Evolutionary conservation across 192 early-diverging fungal genomes (phyloP).

Genomic region (Linnemannia elongata): DNA sequence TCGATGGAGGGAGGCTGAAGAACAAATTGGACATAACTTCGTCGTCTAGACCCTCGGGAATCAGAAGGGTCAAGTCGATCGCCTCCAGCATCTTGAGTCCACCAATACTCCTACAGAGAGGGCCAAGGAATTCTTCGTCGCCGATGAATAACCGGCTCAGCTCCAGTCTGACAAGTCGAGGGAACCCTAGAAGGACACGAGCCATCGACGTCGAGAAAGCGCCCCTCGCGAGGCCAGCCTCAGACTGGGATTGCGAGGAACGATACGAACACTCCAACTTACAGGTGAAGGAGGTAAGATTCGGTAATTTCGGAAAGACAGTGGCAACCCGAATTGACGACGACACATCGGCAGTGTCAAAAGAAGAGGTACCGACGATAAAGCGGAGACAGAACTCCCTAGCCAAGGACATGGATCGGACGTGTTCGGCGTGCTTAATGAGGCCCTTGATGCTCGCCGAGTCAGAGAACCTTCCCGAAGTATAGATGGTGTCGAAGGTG

Average conservation of each 20-base stretch:
- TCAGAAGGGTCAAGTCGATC: not conserved
- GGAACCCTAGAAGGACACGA: not conserved
- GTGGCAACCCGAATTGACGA: no score
- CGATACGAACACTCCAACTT: not conserved
- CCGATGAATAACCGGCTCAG: not conserved
- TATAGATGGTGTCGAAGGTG: not conserved
- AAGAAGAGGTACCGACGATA: not conserved
- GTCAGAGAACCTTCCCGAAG: not conserved
- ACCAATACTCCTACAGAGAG: not conserved
- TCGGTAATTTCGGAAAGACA: not conserved
- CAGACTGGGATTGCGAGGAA: not conserved
- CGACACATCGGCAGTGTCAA: not conserved
- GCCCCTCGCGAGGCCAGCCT: not conserved
- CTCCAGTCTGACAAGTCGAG: not conserved
- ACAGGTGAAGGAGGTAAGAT: not conserved
- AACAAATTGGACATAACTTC: not conserved
- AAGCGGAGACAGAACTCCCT: not conserved
- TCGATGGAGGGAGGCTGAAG: not conserved
- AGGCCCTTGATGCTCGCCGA: not conserved
- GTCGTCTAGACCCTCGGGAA: not conserved
- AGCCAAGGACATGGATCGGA: not conserved
- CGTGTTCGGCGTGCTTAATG: not conserved
- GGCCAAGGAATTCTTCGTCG: not conserved
- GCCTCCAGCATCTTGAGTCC: not conserved
- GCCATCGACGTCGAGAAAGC: not conserved